phyloP scores from a whole-genome alignment of 345 rosid species.

The Populus nigra region DNA sequence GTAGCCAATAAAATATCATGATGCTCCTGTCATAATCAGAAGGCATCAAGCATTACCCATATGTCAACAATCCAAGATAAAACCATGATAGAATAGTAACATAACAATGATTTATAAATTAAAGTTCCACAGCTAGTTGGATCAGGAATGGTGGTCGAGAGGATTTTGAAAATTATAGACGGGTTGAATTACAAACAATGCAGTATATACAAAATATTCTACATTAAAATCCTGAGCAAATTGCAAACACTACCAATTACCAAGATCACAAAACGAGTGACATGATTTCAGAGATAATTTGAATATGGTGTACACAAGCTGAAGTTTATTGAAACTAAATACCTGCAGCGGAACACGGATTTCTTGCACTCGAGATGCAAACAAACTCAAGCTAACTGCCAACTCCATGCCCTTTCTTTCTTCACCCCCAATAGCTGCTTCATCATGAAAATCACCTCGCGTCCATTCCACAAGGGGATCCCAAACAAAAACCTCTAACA shows the following conservation, averaged over 20 bases:
- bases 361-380: slow-evolving; percentile 95
- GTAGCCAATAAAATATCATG: slow-evolving; percentile 76
- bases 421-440: slow-evolving; percentile 92
- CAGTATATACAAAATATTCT: background rate
- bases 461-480: slow-evolving; percentile 99
- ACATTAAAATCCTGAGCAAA: background rate
- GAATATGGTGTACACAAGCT: background rate
- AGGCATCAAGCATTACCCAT: slow-evolving; percentile 13
- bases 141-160: background rate
- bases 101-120: background rate
- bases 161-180: slow-evolving; percentile 9
- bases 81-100: slow-evolving; percentile 3
- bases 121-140: background rate
- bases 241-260: background rate
- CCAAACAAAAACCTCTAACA: slow-evolving; percentile 90
- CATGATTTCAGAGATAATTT: background rate
- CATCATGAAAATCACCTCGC: slow-evolving; percentile 91
- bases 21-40: slow-evolving; percentile 61
- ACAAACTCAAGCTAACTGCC: slow-evolving; percentile 93
- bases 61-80: background rate
- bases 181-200: slow-evolving; percentile 3
- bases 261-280: background rate
- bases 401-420: slow-evolving; percentile 98
- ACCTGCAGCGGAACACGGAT: slow-evolving; percentile 94
- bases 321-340: slow-evolving; percentile 18